Evolutionary conservation across 148 eudicot genomes (phyloP), one percentile per base, ranked within the genome.

Genomic region (Mesembryanthemum crystallinum): DNA sequence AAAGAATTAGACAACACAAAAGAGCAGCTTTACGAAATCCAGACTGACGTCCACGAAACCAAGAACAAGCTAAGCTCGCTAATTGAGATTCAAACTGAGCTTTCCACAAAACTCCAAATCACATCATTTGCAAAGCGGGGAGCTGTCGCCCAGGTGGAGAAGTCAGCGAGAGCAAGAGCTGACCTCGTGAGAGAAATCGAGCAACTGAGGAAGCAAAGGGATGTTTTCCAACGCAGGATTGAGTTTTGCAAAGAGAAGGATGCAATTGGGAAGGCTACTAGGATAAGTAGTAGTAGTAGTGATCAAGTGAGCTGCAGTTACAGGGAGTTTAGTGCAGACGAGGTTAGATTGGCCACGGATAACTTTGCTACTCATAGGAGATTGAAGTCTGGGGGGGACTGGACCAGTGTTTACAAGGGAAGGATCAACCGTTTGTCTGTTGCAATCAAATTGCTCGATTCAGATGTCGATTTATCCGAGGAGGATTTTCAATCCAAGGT

Each of bases 231-330:
- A 45, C 78, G 91, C n/a, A 81, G 98, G 78, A 88, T 90, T 0
- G 90, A 89, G 77, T 89, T 92, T 49, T 90, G 96, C 66, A 86
- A 75, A 77, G 96, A 92, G 64, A 90, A 86, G 59, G 98, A 89
- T 43, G 96, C 98, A 0, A 90, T 90, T 68, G 90, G 80, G 27
- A 81, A 73, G 82, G 90, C 85, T 62, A 74, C 79, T 18, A 83
- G 79, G 58, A 85, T 76, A 54, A 63, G 71, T 73, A 64, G 67
- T 64, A 59, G 59, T 55, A 55, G 35, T 32, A 25, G 25, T 77
- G 85, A 73, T 14, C 64, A 21, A 5, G 65, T 69, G 45, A 67
- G 88, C 32, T 87, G 85, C 63, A 74, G 82, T 30, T 83, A 69
- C 65, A 86, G 79, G 72, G 90, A 92, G 76, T 92, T 82, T 72